Base-by-base conservation (phyloP, 805 yeast genomes). In the Suhomyces sp. region DNA sequence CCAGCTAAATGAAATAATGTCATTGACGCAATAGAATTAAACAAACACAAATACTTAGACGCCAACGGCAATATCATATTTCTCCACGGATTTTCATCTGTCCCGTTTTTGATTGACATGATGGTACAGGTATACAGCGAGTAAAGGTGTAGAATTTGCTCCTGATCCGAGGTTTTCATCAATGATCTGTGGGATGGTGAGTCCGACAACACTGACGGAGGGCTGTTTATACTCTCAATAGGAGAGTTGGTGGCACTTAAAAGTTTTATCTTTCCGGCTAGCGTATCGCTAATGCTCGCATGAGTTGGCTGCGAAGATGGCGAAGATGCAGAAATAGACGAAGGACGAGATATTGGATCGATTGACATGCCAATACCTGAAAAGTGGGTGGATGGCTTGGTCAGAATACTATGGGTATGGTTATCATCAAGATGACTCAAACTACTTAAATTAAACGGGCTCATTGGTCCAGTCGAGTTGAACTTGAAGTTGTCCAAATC, bases 31-130 rank as follows among this genome's bases (percentile, higher is more conserved):
- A 85, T 69, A 1, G 88, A 82, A 60, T 84, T 81, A 67, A 79
- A 79, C 52, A 85, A 66, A 10, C 84, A 85, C 1, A 84, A 73
- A 57, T 83, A 76, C 27, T 76, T 67, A n/a, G 69, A 58, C 0
- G 87, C 83, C 44, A 83, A 62, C 1, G 89, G 89, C 60, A 84
- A 63, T 46, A 84, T 66, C 40, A 79, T 59, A 7, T 77, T 73
- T 47, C 86, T 66, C 90, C 90, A 85, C 6, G 89, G 90, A 58
- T 85, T 85, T 54, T 84, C 88, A 2, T 78, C 66, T 0, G 82
- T 82, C 0, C 87, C 88, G 55, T 83, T 80, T 56, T 81, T 83
- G 51, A 85, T 82, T 5, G 87, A 81, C 80, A 85, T 75, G 48
- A 85, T 72, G 22, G 69, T 63, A 46, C 75, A 71, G 1, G 77